A percentile compares a stretch with the other conserved stretches of the same genome.
phyloP scores from a whole-genome alignment of 2,329 filamentous ascomycete species.

The Cytospora mali region DNA sequence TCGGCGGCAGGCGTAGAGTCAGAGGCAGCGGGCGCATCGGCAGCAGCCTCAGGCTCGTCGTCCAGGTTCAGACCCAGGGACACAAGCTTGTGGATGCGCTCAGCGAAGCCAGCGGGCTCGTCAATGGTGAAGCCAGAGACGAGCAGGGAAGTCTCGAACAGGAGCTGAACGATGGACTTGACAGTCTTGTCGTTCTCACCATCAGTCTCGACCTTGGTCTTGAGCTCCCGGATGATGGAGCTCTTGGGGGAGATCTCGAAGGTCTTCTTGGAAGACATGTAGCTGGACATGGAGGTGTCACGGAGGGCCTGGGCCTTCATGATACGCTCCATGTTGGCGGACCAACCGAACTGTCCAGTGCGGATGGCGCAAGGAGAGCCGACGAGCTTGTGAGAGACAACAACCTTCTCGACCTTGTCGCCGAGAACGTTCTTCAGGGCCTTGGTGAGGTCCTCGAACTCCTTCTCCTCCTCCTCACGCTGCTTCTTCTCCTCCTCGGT shows the following conservation, averaged over 20 bases:
- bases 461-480: constrained; percentile 97
- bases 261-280: constrained; percentile 99
- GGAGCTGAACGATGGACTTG: constrained; percentile 97
- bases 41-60: constrained; percentile 82
- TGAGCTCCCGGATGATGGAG: constrained; percentile 96
- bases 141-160: constrained; percentile 98
- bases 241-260: constrained; percentile 99
- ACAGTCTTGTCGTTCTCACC: constrained; percentile 98
- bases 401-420: constrained; percentile 99
- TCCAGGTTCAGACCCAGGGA: constrained; percentile 97
- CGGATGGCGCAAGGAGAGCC: constrained; percentile 97
- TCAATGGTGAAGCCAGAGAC: constrained; percentile 99
- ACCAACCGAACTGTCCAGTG: constrained; percentile 99
- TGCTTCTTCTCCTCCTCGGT: constrained; percentile 98
- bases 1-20: constrained; percentile 62
- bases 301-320: constrained; percentile 99
- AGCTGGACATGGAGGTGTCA: constrained; percentile 99
- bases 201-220: constrained; percentile 97
- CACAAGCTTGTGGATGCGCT: constrained; percentile 99
- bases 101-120: constrained; percentile 94
- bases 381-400: constrained; percentile 96
- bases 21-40: constrained; percentile 56
- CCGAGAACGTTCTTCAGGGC: constrained; percentile 98
- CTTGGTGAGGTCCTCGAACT: constrained; percentile 94
- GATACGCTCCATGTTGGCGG: constrained; percentile 99